These are phyloP conservation scores for Melanopsichium pennsylvanicum DNA, from an alignment of 1,284 basidiomycete genomes.

Conservation along the genomic window DNA sequence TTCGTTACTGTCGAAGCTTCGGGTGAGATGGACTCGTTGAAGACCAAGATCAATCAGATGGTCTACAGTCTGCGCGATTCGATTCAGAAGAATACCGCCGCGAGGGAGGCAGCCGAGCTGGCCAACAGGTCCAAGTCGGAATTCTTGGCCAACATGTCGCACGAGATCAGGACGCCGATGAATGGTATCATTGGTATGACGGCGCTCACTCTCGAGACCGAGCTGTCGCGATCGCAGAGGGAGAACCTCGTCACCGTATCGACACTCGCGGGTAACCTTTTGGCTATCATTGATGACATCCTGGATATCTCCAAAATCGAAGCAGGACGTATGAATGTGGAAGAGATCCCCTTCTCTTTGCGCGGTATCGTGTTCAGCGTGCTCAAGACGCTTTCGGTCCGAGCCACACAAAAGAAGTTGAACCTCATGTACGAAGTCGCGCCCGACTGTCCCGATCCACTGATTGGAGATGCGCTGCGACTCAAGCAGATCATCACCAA, in stretches of 20 bases:
- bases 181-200: constrained; percentile 97
- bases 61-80: constrained; percentile 95
- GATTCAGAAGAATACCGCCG: constrained; percentile 98
- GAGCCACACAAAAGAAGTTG: constrained; percentile 95
- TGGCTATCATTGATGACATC: constrained; percentile 81
- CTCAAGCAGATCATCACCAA: constrained; percentile 66
- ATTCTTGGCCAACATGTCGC: constrained; percentile 71
- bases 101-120: constrained; percentile 94
- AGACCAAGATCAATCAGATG: constrained; percentile 99
- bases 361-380: constrained; percentile 96
- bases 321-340: constrained; percentile 99
- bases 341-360: constrained; percentile 96
- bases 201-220: constrained; percentile 92
- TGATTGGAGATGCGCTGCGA: constrained; percentile 94
- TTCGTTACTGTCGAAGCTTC: constrained; percentile 99
- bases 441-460: constrained; percentile 92
- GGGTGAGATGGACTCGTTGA: constrained; percentile 99
- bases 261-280: constrained; percentile 87
- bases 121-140: constrained; percentile 93
- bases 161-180: constrained; percentile 66
- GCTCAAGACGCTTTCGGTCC: constrained; percentile 96
- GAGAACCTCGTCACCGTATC: constrained; percentile 97
- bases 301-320: constrained; percentile 70
- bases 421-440: constrained; percentile 97
- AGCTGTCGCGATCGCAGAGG: constrained; percentile 84